phyloP scores from a whole-genome alignment of 78 protist genomes.

The Dictyostelium purpureum region DNA sequence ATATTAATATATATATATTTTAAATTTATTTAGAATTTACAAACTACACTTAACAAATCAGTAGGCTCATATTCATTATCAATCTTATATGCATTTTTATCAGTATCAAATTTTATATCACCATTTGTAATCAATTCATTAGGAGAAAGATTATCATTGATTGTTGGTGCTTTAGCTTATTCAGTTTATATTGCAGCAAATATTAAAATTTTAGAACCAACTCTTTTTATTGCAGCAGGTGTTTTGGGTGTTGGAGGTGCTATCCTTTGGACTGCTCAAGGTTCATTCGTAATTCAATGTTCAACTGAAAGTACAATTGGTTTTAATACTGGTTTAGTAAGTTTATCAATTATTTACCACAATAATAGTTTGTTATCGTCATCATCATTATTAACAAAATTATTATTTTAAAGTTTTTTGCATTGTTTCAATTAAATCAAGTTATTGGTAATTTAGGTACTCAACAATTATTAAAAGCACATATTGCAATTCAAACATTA shows the following conservation, averaged over 20 bases:
- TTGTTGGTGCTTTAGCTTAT: conserved; percentile 36
- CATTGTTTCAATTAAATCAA: conserved; percentile 58
- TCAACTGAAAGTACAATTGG: conserved; percentile 54
- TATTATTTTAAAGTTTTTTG: conserved; percentile 38
- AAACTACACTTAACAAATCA: conserved; percentile 49
- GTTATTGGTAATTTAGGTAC: conserved; percentile 59
- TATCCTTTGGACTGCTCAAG: conserved; percentile 76
- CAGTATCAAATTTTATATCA: conserved; percentile 47
- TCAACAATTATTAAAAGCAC: neutral
- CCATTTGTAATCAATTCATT: conserved; percentile 37
- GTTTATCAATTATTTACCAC: neutral
- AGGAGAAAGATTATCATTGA: conserved; percentile 48
- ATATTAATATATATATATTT: neutral
- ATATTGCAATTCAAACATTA: neutral
- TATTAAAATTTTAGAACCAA: neutral
- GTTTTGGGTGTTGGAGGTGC: conserved; percentile 72
- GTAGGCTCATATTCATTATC: conserved; percentile 46
- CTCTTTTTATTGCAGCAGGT: conserved; percentile 38
- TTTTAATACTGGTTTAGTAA: conserved; percentile 63
- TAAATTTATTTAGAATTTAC: conserved; percentile 9
- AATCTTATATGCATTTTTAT: conserved; percentile 41
- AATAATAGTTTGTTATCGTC: neutral
- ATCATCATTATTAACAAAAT: neutral
- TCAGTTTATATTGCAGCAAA: conserved; percentile 58
- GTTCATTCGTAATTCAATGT: conserved; percentile 66